Base-by-base conservation (phyloP, 495 filamentous ascomycete genomes). In the Niebla homalea region DNA sequence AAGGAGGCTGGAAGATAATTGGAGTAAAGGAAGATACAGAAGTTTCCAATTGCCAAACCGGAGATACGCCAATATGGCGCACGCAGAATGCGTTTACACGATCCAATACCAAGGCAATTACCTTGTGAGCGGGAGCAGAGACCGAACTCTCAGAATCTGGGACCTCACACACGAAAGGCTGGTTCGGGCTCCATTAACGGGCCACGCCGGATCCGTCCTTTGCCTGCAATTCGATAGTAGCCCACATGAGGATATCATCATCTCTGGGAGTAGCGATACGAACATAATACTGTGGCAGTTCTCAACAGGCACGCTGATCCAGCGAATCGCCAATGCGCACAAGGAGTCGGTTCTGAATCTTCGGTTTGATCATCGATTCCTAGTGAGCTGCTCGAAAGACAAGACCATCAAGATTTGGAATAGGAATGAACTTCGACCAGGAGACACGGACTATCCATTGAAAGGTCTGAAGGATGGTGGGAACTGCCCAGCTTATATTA, bases 321-420 rank as follows among this genome's bases (percentile, higher is more conserved):
- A 87, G 57, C 76, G 77, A 45, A 76, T 97, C 6, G 61, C 66
- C 5, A 68, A 76, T 25, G 93, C 93, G 0, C 92, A 99, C 60
- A 65, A 70, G 16, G 90, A 99, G 63, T 90, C 89, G 0, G 87
- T 99, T 1, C 68, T 99, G n/a, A 97, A 97, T 60, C 80, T 99
- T 44, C 79, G 84, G 55, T 99, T 97, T 61, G 88, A 95, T 57
- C 78, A 87, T 53, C 78, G 85, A 5, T 93, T 87, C 55, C 72
- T 99, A 19, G 86, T 97, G 7, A 99, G 92, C 1, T 96, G 92
- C 63, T 95, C 89, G 46, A 99, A 97, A 60, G 92, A 99, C 64
- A 89, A 89, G 58, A 80, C 84, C 0, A 92, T 99, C 67, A 96
- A 94, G 58, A 77, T 97, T 11, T 99, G 93, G 80, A 95, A 86